Base-by-base conservation (phyloP, 2,329 filamentous ascomycete species). In the Colletotrichum sp. region DNA sequence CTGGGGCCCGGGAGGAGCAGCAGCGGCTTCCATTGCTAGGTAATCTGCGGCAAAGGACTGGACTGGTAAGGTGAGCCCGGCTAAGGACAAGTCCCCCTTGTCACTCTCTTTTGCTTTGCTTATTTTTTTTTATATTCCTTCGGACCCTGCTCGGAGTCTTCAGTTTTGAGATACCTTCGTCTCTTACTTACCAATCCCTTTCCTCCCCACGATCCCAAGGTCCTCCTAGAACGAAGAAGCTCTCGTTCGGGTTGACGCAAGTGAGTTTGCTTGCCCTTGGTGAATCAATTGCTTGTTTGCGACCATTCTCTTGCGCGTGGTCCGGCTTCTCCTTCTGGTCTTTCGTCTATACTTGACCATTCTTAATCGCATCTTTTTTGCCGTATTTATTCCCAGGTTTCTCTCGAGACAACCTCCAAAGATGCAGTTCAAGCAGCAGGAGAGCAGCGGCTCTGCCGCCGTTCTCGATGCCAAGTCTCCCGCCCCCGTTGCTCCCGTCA, bases 381-480 rank as follows among this genome's bases (percentile, higher is more conserved):
- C 74, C 15, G 28, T 74, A 30, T 69, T 74, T 65, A 7, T n/a
- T 68, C 65, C 65, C 34, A 65, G 13, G 10, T 32, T 69, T n/a
- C 65, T 59, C 12, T 49, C 44, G 49, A 49, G 44, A 39, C 49
- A 67, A 24, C 55, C 71, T 44, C 67, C 49, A 36, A 68, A 67
- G 16, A 77, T 77, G 75, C 75, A 75, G 62, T 82, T 86, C 77
- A 85, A 85, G 80, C 82, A 85, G 49, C 81, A 86, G 69, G 85
- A 86, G 76, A 81, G 84, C 77, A 81, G 79, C 65, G 83, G 83
- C 77, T 81, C 81, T 70, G 71, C 78, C 24, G 82, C 84, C 80
- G 81, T 82, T 39, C 71, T 81, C 76, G 81, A 80, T 55, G 75
- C 81, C 34, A 83, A 84, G 72, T 78, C 81, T 44, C 80, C 81